Evolutionary conservation across 148 eudicot genomes (phyloP).

Genomic region (Fallopia convolvulus): DNA sequence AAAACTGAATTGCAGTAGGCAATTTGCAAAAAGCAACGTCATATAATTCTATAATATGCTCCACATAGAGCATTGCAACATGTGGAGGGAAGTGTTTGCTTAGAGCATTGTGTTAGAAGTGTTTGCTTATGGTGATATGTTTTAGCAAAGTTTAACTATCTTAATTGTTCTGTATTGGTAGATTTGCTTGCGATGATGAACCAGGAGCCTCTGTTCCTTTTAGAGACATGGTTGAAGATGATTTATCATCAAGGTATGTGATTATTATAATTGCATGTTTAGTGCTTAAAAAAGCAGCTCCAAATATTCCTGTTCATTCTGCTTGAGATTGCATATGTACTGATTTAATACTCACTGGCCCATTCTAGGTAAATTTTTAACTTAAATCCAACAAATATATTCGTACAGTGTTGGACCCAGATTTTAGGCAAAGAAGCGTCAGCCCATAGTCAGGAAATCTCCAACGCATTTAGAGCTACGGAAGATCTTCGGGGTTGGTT

Average conservation of each 20-base stretch:
- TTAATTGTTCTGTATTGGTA: conserved; percentile 13
- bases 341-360: not conserved
- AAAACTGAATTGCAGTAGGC: not conserved
- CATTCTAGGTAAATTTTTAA: too few relatives aligned
- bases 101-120: too few relatives aligned
- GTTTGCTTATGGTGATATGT: not conserved
- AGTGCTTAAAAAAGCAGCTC: not conserved
- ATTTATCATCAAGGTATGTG: conserved; percentile 79
- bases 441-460: too few relatives aligned
- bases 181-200: conserved; percentile 62
- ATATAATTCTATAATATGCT: not conserved
- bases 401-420: too few relatives aligned
- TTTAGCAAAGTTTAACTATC: not conserved
- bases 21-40: not conserved
- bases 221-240: conserved; percentile 67
- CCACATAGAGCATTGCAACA: not conserved
- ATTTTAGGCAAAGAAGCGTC: too few relatives aligned
- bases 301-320: conserved; percentile 3
- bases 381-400: too few relatives aligned
- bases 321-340: not conserved
- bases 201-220: conserved; percentile 51
- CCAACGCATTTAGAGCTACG: too few relatives aligned
- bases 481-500: too few relatives aligned
- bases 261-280: not conserved
- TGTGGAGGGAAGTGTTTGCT: not conserved